These are phyloP conservation scores for Botrytis porri DNA, from an alignment of 2,329 filamentous ascomycete species.

Conservation along the genomic window DNA sequence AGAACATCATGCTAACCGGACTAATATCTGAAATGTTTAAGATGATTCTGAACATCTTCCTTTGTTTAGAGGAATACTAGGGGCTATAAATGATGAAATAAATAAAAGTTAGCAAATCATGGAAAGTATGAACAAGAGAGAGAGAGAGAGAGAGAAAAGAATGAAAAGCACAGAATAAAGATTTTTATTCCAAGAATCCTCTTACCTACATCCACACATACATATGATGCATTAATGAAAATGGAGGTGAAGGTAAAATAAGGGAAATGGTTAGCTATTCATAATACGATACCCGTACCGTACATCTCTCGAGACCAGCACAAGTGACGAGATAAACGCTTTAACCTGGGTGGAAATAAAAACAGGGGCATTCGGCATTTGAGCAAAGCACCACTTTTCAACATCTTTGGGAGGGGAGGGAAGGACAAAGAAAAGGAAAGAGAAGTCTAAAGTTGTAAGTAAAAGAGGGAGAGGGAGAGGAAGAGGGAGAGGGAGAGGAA, in stretches of 20 bases:
- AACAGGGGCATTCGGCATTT: constrained; percentile 5
- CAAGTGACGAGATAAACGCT: constrained; percentile 11
- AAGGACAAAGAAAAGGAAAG: not conserved
- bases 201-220: not conserved
- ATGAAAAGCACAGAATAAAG: not conserved
- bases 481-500: not conserved
- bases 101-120: not conserved
- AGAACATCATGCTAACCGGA: constrained; percentile 11
- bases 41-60: constrained; percentile 5
- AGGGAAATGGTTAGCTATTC: not conserved
- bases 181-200: not conserved
- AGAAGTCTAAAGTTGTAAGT: not conserved
- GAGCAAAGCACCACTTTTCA: constrained; percentile 3
- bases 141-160: not conserved
- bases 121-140: not conserved
- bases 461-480: too few relatives aligned
- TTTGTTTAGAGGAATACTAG: not conserved
- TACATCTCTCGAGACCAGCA: not conserved
- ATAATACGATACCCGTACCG: not conserved
- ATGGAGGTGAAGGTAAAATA: not conserved
- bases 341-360: constrained; percentile 12
- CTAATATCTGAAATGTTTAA: not conserved
- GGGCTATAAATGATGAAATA: too few relatives aligned
- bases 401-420: not conserved
- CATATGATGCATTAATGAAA: constrained; percentile 1